Evolutionary conservation across 2,329 filamentous ascomycete genomes (phyloP), one percentile per base, ranked within the genome.

Genomic region (Catunica adiposa): DNA sequence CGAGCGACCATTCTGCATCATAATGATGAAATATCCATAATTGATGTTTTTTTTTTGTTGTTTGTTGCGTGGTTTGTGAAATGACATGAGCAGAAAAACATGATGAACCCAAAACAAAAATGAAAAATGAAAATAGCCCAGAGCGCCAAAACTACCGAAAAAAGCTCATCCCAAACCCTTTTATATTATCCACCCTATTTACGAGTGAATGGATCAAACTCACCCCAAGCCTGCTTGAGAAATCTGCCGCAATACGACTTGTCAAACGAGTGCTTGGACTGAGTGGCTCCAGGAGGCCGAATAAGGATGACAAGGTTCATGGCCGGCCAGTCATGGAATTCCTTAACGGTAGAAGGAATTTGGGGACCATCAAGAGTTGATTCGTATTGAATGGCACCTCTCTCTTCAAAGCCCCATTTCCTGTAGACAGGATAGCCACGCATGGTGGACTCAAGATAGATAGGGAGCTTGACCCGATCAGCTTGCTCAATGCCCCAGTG

Each of bases 401-500:
- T 34, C 42, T 56, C 54, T 9, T 50, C 42, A 22, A 58, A 58
- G 11, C 57, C 57, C 14, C 25, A 53, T 22, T 56, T 53, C 15
- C 42, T 40, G 37, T 58, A 58, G 5, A 58, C 57, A 6, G 53
- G 57, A 25, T 56, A 58, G 25, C 57, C 57, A 31, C 26, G 40
- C 31, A 34, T 52, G 1, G 57, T 58, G 4, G 57, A 55, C 38
- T 58, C 57, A 1, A 58, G 50, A 25, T 58, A 58, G 23, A 56
- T 48, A 20, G 57, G 57, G 2, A 58, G 31, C 4, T 40, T 40
- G 31, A 50, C 15, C 17, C 42, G 23, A 25, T 58, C 57, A 20
- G 57, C 57, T 42, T 58, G 53, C 8, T 55, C 46, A 23, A 58
- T 44, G 9, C 57, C 57, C 57, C 57, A 58, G 8, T 44, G 47